phyloP scores from a whole-genome alignment of 2,329 filamentous ascomycete species.

The Diplocarpon mali region DNA sequence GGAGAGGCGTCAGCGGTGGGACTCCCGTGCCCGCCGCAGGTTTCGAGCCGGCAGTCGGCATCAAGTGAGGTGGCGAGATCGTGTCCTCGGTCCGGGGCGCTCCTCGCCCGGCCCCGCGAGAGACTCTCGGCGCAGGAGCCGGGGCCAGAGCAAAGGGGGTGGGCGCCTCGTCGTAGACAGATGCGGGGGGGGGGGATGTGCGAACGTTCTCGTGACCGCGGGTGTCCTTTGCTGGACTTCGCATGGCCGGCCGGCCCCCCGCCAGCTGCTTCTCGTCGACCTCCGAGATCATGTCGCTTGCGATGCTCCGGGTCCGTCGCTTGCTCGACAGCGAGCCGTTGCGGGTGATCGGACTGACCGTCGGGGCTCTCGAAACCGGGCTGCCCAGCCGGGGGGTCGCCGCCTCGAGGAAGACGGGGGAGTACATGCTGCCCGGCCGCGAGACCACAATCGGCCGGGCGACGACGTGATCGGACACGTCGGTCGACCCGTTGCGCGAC shows the following conservation, averaged over 20 bases:
- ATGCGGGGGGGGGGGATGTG: neutral
- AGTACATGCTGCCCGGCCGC: constrained; percentile 18
- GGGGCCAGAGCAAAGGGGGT: constrained; percentile 19
- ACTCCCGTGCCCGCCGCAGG: constrained; percentile 13
- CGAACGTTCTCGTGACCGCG: neutral
- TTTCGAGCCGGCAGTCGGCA: neutral
- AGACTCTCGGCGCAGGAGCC: constrained; percentile 19
- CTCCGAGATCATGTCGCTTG: constrained; percentile 23
- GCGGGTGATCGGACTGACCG: constrained; percentile 18
- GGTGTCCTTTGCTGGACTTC: neutral
- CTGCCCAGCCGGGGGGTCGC: constrained; percentile 18
- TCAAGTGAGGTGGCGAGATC: neutral
- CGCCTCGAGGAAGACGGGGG: constrained; percentile 9
- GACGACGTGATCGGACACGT: constrained; percentile 15
- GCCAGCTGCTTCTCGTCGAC: constrained; percentile 19
- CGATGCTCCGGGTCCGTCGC: constrained; percentile 16
- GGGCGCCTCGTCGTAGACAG: constrained; percentile 3
- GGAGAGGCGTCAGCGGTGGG: constrained; percentile 26
- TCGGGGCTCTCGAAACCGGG: constrained; percentile 17
- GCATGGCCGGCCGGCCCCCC: constrained; percentile 5
- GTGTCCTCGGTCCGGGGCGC: neutral
- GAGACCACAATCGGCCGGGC: constrained; percentile 18
- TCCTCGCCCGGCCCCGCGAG: constrained; percentile 10
- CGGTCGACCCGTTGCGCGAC: constrained; percentile 19
- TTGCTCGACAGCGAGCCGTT: constrained; percentile 17